phyloP scores from a whole-genome alignment of 768 basidiomycete species.

The Xerocomellus intermedius region DNA sequence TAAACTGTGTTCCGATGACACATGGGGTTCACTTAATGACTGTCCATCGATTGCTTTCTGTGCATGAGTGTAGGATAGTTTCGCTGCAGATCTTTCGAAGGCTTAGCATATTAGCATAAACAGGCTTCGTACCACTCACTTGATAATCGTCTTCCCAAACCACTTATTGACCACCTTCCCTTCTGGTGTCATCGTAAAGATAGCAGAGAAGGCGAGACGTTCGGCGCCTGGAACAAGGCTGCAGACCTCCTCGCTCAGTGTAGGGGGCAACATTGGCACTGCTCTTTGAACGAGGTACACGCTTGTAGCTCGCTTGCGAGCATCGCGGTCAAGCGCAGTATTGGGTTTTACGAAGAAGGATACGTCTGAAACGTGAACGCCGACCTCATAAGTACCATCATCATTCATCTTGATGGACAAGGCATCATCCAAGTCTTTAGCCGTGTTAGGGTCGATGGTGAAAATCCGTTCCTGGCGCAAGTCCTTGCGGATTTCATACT shows the following conservation, averaged over 20 bases:
- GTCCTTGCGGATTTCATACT: slow-evolving; percentile 86
- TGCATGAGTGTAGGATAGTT: slow-evolving; percentile 79
- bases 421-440: slow-evolving; percentile 95
- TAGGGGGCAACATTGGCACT: slow-evolving; percentile 95
- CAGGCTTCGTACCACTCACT: slow-evolving; percentile 44
- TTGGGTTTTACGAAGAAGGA: slow-evolving; percentile 94
- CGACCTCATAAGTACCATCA: slow-evolving; percentile 89
- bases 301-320: slow-evolving; percentile 93
- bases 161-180: slow-evolving; percentile 83
- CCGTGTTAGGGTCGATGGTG: slow-evolving; percentile 87
- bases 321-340: slow-evolving; percentile 97
- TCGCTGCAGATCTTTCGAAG: slow-evolving; percentile 72
- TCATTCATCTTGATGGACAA: slow-evolving; percentile 86
- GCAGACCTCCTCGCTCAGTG: slow-evolving; percentile 91
- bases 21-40: slow-evolving; percentile 48
- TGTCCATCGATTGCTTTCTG: slow-evolving; percentile 81
- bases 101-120: slow-evolving; percentile 1
- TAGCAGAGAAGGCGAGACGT: slow-evolving; percentile 84
- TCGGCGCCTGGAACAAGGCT: slow-evolving; percentile 87
- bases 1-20: slow-evolving; percentile 56
- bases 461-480: slow-evolving; percentile 83
- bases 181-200: slow-evolving; percentile 84
- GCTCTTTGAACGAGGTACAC: slow-evolving; percentile 96
- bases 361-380: slow-evolving; percentile 96
- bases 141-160: slow-evolving; percentile 92